Conservation (phyloP, 257 asterid species). For the Plantago ovata region DNA sequence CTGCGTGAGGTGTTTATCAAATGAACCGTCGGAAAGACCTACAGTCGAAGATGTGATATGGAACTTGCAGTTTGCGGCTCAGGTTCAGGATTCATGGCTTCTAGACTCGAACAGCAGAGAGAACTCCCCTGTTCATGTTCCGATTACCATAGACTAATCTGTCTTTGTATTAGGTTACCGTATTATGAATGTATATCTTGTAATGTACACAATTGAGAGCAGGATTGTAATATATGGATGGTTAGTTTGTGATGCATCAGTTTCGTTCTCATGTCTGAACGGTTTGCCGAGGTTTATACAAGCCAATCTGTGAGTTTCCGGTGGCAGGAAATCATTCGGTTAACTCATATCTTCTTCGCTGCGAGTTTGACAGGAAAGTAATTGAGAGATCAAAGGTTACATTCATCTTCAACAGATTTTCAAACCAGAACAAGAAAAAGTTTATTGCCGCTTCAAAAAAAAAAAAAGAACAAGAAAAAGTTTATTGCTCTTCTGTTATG, state of each 20-base stretch:
- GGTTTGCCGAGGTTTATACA: no score
- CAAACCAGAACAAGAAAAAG: neutral
- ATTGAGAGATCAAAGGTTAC: no score
- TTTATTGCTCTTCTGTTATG: neutral
- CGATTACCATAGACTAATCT: neutral
- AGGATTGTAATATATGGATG: neutral
- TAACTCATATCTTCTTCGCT: no score
- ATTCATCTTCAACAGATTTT: neutral
- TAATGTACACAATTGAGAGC: neutral
- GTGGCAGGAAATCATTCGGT: no score
- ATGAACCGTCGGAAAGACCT: constrained; percentile 49
- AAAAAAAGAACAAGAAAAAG: neutral
- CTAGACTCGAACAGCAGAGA: constrained; percentile 43
- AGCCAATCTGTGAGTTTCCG: no score
- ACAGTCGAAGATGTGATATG: constrained; percentile 77
- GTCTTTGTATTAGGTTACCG: neutral
- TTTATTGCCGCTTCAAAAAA: no score
- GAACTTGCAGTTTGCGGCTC: constrained; percentile 93
- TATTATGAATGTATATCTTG: neutral
- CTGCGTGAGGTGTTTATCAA: constrained; percentile 59
- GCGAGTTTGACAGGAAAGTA: no score
- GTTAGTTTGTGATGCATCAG: neutral
- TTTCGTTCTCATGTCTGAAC: neutral
- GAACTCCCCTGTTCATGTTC: constrained; percentile 42
- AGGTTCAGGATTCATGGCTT: constrained; percentile 57